Evolutionary conservation across 2,329 filamentous ascomycete species (phyloP), one percentile per base, ranked within the genome.

Genomic region (Xylaria sp.): DNA sequence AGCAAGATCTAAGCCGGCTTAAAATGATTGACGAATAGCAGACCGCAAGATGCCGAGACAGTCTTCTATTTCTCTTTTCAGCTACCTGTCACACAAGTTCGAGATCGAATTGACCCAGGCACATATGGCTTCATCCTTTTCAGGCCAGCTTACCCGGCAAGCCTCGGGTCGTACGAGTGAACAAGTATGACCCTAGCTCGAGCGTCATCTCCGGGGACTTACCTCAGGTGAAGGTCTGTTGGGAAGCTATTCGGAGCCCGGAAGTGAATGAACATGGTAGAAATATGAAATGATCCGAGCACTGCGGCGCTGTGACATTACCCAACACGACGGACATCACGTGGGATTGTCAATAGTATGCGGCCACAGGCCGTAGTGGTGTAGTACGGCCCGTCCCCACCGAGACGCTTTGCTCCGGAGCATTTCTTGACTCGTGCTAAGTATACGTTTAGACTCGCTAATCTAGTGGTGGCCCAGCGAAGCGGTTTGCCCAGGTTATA

Each of bases 381-480:
- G 60, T 63, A 48, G 57, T 46, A 39, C 15, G 58, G 55, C 51
- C 56, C 58, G 57, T 65, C 57, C 31, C 60, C 56, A 65, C 67
- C n/a, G 41, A 63, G 18, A 55, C 60, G 23, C 31, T 9, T 66
- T 60, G 20, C 55, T 63, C 28, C 34, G 48, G 48, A 55, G 55
- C 3, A 48, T 60, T 2, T 34, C 50, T 52, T 52, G 23, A 25
- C 50, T 54, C 18, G 31, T 46, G 28, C 51, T 65, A 56, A 9
- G 46, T 50, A 61, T 41, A 58, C 37, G 46, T n/a, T 18, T 48
- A 12, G 55, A 18, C 44, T 39, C 10, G 46, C 3, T 25, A 12
- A 37, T 25, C n/a, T 20, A 18, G 46, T 20, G n/a, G n/a, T n/a
- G n/a, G 15, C 39, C 10, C 37, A 7, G 54, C 28, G 7, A 59